A percentile compares a stretch with the other conserved stretches of the same genome.
Evolutionary conservation across 169 alveolate genomes (phyloP).

Genomic region (Plasmodium yoelii): DNA sequence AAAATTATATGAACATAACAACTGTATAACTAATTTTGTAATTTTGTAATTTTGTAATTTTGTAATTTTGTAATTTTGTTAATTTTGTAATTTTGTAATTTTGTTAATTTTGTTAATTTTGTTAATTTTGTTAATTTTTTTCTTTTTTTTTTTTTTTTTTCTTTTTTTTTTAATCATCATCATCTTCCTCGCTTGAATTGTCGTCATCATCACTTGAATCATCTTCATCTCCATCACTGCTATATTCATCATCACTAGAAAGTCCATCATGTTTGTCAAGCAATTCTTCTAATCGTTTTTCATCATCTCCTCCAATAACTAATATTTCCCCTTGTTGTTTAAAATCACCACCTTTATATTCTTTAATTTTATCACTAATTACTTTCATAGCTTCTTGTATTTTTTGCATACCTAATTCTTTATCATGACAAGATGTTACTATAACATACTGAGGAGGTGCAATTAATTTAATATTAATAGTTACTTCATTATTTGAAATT

Average conservation of each 20-base stretch:
- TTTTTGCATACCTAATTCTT: slow-evolving; percentile 89
- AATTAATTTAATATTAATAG: slow-evolving; percentile 89
- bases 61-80: too few species aligned
- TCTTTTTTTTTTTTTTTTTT: background rate
- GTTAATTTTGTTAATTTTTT: too few species aligned
- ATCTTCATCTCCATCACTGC: slow-evolving; percentile 92
- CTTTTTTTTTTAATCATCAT: slow-evolving; percentile 76
- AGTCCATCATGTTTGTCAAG: slow-evolving; percentile 83
- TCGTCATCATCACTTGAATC: slow-evolving; percentile 90
- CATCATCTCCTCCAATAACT: slow-evolving; percentile 93
- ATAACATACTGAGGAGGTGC: slow-evolving; percentile 95
- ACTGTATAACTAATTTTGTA: too few species aligned
- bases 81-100: too few species aligned
- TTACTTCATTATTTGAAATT: slow-evolving; percentile 71
- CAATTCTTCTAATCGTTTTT: slow-evolving; percentile 87
- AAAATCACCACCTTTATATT: slow-evolving; percentile 92
- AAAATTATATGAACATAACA: too few species aligned
- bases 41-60: too few species aligned
- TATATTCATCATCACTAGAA: slow-evolving; percentile 84
- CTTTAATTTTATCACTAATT: slow-evolving; percentile 87
- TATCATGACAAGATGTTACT: slow-evolving; percentile 92
- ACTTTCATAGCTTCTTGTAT: slow-evolving; percentile 88
- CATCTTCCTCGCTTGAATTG: slow-evolving; percentile 87
- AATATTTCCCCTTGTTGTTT: slow-evolving; percentile 90
- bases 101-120: too few species aligned